Evolutionary conservation across 2,329 filamentous ascomycete species (phyloP).

Genomic region (Colletotrichum graminicola): DNA sequence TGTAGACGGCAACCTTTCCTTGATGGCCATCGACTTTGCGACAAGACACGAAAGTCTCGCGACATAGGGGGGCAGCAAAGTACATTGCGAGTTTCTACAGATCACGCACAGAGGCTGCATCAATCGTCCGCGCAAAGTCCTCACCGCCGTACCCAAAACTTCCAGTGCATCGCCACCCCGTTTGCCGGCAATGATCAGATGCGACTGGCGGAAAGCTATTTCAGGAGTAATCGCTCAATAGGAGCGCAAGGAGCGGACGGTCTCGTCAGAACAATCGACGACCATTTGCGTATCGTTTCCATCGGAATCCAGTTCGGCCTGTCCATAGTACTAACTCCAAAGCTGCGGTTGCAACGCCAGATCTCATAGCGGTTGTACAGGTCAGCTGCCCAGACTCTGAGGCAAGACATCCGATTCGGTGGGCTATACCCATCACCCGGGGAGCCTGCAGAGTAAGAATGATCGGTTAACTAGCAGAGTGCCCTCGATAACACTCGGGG

Average conservation of each 20-base stretch:
- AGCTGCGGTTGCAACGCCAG: not conserved
- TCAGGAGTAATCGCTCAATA: not conserved
- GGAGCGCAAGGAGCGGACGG: not conserved
- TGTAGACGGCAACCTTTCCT: not conserved
- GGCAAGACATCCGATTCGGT: not conserved
- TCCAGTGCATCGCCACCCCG: not conserved
- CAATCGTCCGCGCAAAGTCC: constrained; percentile 8
- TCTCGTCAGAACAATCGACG: constrained; percentile 3
- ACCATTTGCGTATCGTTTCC: constrained; percentile 8
- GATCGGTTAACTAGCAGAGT: not conserved
- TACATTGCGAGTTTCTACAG: constrained; percentile 7
- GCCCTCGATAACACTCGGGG: not conserved
- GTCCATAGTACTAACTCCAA: not conserved
- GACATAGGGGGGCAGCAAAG: not conserved
- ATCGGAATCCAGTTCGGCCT: not conserved
- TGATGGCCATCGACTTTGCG: not conserved
- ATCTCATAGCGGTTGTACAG: not conserved
- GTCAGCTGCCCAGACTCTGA: not conserved
- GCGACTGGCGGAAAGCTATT: not conserved
- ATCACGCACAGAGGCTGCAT: constrained; percentile 20
- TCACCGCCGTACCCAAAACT: constrained; percentile 1
- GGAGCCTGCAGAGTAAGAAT: not conserved
- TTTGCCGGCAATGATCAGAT: not conserved
- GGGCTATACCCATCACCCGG: not conserved
- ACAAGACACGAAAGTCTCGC: not conserved